Evolutionary conservation across 129 eudicot genomes (phyloP), one percentile per base, ranked within the genome.

Genomic region (Smallanthus sonchifolius): DNA sequence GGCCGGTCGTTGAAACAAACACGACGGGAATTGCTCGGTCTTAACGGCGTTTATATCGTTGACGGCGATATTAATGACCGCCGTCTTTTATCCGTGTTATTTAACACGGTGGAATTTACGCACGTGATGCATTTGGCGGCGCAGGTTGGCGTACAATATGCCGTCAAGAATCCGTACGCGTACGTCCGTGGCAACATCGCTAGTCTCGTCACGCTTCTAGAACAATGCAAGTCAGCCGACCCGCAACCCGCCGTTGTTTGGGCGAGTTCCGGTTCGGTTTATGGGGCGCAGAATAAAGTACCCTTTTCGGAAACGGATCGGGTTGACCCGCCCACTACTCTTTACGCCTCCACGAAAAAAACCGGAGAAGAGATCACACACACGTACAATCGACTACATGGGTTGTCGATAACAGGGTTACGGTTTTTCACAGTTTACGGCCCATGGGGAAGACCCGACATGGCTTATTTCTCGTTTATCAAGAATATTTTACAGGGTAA

Each of bases 361-460:
- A 83, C 85, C 16, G 91, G 91, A 5, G 91, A 86, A 28, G 87
- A 80, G 52, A 86, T 86, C 32, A 69, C 87, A 13, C 85, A 42
- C 15, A 86, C 84, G 4, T 86, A 86, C 13, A 86, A 86, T 19
- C 90, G 81, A 7, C 68, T 86, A 11, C 66, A 86, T 42, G 90
- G 90, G 43, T 74, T 86, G 14, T 86, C 91, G 0, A 75, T 86
- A 47, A 86, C 90, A 13, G 90, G 87, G 49, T 74, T 85, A 34
- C 74, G 89, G 28, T 85, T 85, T 20, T 85, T 85, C 64, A 85
- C 89, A 13, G 89, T 85, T 30, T 86, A 86, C 5, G 90, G 90
- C 24, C 90, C 90, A 2, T 86, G 90, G 90, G 90, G 87, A 9
- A 57, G 90, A 8, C 90, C 90, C 72, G 90, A 86, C 79, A 86